Conservation (phyloP, 805 yeast species). For the Candida montana region DNA sequence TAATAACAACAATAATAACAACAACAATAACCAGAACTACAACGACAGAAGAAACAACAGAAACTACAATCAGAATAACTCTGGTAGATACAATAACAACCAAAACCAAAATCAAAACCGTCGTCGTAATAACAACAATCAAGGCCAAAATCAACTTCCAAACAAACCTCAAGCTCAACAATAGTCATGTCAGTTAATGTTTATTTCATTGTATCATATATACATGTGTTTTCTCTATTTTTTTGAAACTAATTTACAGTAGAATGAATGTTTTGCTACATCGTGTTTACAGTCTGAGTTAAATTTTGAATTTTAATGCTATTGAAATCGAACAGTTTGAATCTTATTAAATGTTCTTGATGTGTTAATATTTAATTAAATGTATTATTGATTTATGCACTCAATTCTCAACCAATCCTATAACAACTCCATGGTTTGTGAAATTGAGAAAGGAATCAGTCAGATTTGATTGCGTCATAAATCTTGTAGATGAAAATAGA, state of each 20-base stretch:
- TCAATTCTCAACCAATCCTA: too few relatives aligned
- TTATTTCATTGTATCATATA: not conserved
- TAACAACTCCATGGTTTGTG: too few relatives aligned
- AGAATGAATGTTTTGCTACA: not conserved
- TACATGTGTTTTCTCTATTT: not conserved
- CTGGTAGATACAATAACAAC: constrained; percentile 24
- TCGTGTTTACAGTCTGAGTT: too few relatives aligned
- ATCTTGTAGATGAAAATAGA: constrained; percentile 58
- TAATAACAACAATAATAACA: constrained; percentile 39
- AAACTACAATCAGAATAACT: constrained; percentile 28
- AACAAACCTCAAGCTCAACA: not conserved
- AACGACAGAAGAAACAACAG: constrained; percentile 23
- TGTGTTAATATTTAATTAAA: too few relatives aligned
- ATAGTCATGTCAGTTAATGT: not conserved
- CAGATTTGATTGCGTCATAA: constrained; percentile 53
- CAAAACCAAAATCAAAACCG: constrained; percentile 7
- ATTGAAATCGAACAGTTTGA: too few relatives aligned
- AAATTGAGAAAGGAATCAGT: constrained; percentile 30
- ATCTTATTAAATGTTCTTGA: not conserved
- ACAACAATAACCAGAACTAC: constrained; percentile 31
- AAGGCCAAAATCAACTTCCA: not conserved
- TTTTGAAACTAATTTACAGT: too few relatives aligned
- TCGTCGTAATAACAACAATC: constrained; percentile 6
- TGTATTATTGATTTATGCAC: too few relatives aligned
- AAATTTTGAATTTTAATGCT: too few relatives aligned